Percentiles rank a stretch among this genome's conserved stretches.
Conservation (phyloP, 192 early-diverging fungal genomes). For the Allomyces macrogynus region DNA sequence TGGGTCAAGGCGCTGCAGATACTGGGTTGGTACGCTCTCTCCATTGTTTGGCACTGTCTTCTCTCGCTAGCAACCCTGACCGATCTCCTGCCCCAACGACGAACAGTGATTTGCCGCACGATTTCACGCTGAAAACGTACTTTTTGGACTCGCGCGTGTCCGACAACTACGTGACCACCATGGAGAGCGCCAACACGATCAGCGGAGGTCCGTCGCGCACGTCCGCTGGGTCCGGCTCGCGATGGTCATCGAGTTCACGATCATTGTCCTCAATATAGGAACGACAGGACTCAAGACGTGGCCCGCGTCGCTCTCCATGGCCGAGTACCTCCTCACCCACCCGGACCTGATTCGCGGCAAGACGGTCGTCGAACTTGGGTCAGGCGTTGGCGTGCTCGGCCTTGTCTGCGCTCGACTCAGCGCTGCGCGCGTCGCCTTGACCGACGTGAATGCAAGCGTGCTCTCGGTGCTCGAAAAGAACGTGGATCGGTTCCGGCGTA, state of each 20-base stretch:
- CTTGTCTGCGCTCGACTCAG: neutral
- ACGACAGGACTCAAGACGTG: slow-evolving; percentile 3
- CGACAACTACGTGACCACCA: too few relatives aligned
- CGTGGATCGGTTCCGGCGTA: neutral
- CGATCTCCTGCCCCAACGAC: too few relatives aligned
- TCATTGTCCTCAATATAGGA: neutral
- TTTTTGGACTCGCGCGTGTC: neutral
- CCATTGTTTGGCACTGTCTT: too few relatives aligned
- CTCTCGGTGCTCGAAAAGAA: neutral
- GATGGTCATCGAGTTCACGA: too few relatives aligned
- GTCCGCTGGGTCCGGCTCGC: too few relatives aligned
- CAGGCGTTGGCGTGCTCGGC: neutral
- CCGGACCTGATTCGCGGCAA: neutral
- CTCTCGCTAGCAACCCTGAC: too few relatives aligned
- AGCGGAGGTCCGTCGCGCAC: too few relatives aligned
- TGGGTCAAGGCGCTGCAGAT: too few relatives aligned
- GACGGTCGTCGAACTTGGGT: neutral
- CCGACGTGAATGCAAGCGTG: neutral
- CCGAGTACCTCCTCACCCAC: slow-evolving; percentile 1
- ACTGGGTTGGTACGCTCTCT: too few relatives aligned
- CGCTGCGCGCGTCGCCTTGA: neutral
- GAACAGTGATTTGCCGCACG: too few relatives aligned
- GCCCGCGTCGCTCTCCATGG: slow-evolving; percentile 1
- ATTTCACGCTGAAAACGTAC: neutral
- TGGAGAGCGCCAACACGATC: too few relatives aligned